phyloP scores from a whole-genome alignment of 805 yeast genomes.

The Soucietia sequanensis region DNA sequence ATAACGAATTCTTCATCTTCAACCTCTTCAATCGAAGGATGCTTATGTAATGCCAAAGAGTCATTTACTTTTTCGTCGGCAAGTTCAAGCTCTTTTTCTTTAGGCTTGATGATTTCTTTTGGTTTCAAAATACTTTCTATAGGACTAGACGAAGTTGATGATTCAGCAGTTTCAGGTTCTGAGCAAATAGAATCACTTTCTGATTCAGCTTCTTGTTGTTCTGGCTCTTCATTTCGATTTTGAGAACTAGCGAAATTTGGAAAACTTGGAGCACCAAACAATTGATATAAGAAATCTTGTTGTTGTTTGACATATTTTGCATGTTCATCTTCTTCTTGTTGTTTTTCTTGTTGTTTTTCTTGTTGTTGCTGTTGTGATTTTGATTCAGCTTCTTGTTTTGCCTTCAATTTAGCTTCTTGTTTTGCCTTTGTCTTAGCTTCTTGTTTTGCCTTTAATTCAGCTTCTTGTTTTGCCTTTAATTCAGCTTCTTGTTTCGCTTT shows the following conservation, averaged over 20 bases:
- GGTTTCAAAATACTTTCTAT: not conserved
- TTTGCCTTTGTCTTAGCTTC: conserved; percentile 8
- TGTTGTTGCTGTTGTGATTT: conserved; percentile 6
- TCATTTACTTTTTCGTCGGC: not conserved
- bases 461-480: conserved; percentile 7
- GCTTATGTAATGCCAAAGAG: conserved; percentile 15
- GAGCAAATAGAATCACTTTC: conserved; percentile 18
- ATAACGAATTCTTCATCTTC: conserved; percentile 39
- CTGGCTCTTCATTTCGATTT: conserved; percentile 1
- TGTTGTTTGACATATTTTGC: conserved; percentile 15
- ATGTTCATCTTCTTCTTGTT: conserved; percentile 6
- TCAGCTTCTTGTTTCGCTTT: conserved; percentile 8
- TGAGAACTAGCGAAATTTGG: conserved; percentile 5
- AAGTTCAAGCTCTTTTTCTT: too few species aligned
- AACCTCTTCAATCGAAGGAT: conserved; percentile 31
- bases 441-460: conserved; percentile 6
- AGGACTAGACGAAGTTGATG: conserved; percentile 1
- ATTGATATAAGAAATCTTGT: conserved; percentile 22
- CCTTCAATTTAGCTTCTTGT: conserved; percentile 5
- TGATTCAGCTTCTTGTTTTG: conserved; percentile 7
- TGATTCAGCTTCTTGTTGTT: conserved; percentile 6
- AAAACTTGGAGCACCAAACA: conserved; percentile 14
- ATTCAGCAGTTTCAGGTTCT: conserved; percentile 8
- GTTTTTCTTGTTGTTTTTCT: conserved; percentile 7
- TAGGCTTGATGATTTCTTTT: conserved; percentile 3